phyloP scores from a whole-genome alignment of 1,139 yeast species.

The Kurtzmaniella natalensis region DNA sequence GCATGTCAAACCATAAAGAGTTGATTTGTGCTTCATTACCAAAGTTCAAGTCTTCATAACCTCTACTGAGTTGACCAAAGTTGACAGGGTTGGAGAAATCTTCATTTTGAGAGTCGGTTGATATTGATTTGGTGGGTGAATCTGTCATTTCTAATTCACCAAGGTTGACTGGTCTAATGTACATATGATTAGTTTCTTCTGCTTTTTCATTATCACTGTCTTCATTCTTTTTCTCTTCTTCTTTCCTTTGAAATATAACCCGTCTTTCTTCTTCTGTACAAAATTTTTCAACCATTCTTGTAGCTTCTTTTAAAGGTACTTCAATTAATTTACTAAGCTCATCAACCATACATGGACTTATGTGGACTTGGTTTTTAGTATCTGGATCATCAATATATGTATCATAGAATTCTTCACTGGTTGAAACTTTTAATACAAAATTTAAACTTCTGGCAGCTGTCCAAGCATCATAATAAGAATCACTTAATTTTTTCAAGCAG shows the following conservation, averaged over 20 bases:
- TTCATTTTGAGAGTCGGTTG: neutral
- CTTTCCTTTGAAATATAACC: constrained; percentile 1
- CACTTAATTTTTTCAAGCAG: constrained; percentile 16
- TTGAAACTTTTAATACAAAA: constrained; percentile 22
- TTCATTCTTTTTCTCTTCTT: neutral
- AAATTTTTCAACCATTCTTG: constrained; percentile 3
- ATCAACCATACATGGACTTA: neutral
- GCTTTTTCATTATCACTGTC: no score
- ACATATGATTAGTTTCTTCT: no score
- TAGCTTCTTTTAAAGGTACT: constrained; percentile 4
- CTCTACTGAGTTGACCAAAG: constrained; percentile 3
- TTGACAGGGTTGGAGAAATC: neutral
- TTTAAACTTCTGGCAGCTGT: constrained; percentile 34
- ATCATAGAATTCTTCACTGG: constrained; percentile 21
- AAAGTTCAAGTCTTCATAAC: constrained; percentile 8
- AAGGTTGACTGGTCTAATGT: no score
- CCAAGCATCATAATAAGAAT: constrained; percentile 44
- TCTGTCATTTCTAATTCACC: neutral
- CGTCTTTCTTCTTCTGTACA: constrained; percentile 1
- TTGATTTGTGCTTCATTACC: constrained; percentile 7
- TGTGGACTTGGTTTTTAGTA: neutral
- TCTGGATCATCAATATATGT: constrained; percentile 7
- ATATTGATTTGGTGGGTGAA: constrained; percentile 1
- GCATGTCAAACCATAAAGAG: constrained; percentile 9
- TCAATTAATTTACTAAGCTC: constrained; percentile 4